Evolutionary conservation across 305 asterid genomes (phyloP), one percentile per base, ranked within the genome.

Genomic region (Monarda citriodora): DNA sequence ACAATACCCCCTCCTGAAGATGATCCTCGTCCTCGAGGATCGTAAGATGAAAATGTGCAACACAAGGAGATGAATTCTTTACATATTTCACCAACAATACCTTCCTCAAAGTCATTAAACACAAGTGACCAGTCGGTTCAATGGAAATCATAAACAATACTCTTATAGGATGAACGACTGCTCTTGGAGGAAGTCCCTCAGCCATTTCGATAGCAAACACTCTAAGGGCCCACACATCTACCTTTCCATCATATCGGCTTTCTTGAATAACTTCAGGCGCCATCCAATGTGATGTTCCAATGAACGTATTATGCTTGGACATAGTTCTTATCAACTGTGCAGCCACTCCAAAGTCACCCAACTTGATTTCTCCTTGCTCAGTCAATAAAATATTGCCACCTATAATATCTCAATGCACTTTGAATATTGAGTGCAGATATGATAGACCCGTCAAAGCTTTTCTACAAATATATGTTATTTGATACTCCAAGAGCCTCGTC

Each of bases 191-290:
- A 67, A 81, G 83, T 46, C 98, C 96, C 98, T 95, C 99, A 14
- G 98, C 99, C 98, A 95, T 95, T 91, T 95, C 99, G 58, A 95
- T 95, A 49, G 98, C 98, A 64, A 98, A 86, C 67, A 95, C 98
- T 76, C 98, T 97, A 72, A 91, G 97, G 69, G 99, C 99, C 99
- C 99, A 95, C 75, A 95, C 98, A 80, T 95, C 99, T 61, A 95
- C 99, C 98, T 94, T 94, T 56, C 98, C 99, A 69, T 95, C 98
- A 53, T 95, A 95, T 55, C 97, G 98, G 66, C 96, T 95, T 81
- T 88, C 99, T 84, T 95, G 98, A 79, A 94, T 91, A 77, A 94
- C 98, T 79, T 91, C 98, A 69, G 98, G 99, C 64, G 99, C 98
- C 99, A 95, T 95, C 98, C 98, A 91, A 73, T 91, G 97, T 8